These are phyloP conservation scores for Lasiodiplodia hormozganensis DNA, from an alignment of 2,329 filamentous ascomycete genomes.

Conservation along the genomic window DNA sequence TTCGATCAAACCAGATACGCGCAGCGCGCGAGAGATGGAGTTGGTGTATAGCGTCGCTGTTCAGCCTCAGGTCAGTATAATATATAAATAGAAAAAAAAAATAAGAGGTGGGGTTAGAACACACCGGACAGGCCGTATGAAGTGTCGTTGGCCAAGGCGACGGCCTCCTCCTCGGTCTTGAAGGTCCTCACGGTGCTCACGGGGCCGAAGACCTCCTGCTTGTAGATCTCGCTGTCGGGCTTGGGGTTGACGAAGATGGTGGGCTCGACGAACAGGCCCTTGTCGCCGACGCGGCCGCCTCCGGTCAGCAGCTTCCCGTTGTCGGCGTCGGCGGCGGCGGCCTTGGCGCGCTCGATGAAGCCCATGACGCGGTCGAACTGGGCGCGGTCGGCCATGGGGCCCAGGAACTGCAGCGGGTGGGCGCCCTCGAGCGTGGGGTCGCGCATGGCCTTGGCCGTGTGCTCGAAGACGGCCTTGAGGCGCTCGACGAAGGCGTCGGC, in stretches of 20 bases:
- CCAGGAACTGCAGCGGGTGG: slow-evolving; percentile 34
- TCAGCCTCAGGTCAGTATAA: slow-evolving; percentile 35
- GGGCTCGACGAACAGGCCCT: slow-evolving; percentile 41
- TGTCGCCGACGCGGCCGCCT: slow-evolving; percentile 41
- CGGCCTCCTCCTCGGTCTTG: slow-evolving; percentile 43
- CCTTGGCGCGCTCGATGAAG: slow-evolving; percentile 44
- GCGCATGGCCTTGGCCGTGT: slow-evolving; percentile 34
- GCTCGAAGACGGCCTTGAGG: slow-evolving; percentile 39
- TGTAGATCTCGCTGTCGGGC: slow-evolving; percentile 38
- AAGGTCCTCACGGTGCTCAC: slow-evolving; percentile 42
- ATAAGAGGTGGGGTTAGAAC: background rate
- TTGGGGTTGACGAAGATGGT: slow-evolving; percentile 42
- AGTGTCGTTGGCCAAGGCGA: slow-evolving; percentile 43
- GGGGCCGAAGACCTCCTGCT: slow-evolving; percentile 45
- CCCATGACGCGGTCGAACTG: slow-evolving; percentile 46
- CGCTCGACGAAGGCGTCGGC: slow-evolving; percentile 39
- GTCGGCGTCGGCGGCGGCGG: slow-evolving; percentile 35
- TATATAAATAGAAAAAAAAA: background rate
- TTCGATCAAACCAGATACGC: slow-evolving; percentile 41
- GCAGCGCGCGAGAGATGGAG: slow-evolving; percentile 38
- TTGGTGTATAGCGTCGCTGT: slow-evolving; percentile 31
- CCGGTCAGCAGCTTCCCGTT: slow-evolving; percentile 38
- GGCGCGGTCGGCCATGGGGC: slow-evolving; percentile 42
- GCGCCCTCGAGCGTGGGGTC: background rate
- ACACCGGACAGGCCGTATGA: slow-evolving; percentile 38